A percentile compares a stretch with the other conserved stretches of the same genome.
Conservation (phyloP, 345 rosid genomes). For the Angophora floribunda region DNA sequence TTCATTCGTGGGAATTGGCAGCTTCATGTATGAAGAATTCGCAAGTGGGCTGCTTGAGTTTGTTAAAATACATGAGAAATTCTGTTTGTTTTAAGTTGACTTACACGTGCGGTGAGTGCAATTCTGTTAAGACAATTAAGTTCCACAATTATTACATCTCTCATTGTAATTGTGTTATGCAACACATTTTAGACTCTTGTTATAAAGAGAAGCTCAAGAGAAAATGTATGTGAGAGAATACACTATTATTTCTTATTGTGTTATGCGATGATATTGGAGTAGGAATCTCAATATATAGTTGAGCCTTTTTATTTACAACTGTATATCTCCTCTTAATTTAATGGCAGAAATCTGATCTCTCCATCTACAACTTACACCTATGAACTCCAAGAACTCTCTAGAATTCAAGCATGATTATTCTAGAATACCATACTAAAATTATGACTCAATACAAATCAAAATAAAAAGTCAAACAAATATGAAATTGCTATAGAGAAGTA, state of each 20-base stretch:
- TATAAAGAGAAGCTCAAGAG: neutral
- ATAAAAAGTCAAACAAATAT: no score
- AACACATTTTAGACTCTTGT: no score
- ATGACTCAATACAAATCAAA: neutral
- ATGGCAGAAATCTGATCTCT: neutral
- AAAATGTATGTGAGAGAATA: neutral
- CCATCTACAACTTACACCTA: neutral
- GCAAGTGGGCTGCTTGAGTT: neutral
- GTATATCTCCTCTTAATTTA: no score
- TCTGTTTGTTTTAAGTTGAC: neutral
- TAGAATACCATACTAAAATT: neutral
- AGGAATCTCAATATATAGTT: neutral
- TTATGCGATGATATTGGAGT: neutral
- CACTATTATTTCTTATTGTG: neutral
- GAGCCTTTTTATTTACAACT: neutral
- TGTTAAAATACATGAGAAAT: neutral
- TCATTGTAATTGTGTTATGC: no score
- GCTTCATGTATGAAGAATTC: neutral
- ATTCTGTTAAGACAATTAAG: no score
- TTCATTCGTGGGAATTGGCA: neutral
- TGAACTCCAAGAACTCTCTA: neutral
- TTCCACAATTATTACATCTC: neutral
- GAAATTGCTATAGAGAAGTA: neutral
- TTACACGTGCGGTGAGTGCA: neutral
- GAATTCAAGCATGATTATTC: neutral